Conservation (phyloP, 805 yeast species). For the Candida cerambycidarum region DNA sequence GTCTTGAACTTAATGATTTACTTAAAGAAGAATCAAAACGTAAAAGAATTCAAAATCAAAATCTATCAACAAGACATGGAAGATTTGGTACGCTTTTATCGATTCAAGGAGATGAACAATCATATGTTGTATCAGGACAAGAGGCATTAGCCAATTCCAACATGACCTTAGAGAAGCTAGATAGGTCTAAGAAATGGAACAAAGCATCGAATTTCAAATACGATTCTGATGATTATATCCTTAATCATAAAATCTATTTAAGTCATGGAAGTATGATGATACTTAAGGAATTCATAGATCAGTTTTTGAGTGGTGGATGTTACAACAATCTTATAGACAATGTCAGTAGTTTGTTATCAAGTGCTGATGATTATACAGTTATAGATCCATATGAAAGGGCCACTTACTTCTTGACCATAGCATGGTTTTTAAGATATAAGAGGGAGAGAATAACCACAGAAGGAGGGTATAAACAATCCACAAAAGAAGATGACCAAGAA, state of each 20-base stretch:
- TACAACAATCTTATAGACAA: constrained; percentile 65
- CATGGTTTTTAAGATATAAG: constrained; percentile 79
- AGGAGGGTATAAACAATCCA: neutral
- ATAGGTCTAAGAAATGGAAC: constrained; percentile 66
- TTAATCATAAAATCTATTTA: constrained; percentile 25
- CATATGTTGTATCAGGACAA: constrained; percentile 72
- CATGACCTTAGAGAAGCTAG: constrained; percentile 64
- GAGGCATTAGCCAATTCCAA: constrained; percentile 51
- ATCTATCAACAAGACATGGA: constrained; percentile 75
- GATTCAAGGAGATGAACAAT: constrained; percentile 55
- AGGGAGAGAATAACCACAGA: constrained; percentile 26
- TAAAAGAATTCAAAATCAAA: constrained; percentile 47
- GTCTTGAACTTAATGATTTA: constrained; percentile 47
- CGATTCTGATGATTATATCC: constrained; percentile 40
- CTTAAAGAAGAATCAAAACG: constrained; percentile 61
- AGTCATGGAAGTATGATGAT: constrained; percentile 30
- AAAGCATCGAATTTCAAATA: constrained; percentile 37
- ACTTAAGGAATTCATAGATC: constrained; percentile 48
- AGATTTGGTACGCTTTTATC: constrained; percentile 87
- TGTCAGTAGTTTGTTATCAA: constrained; percentile 44
- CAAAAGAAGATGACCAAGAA: constrained; percentile 12
- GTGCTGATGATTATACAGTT: constrained; percentile 27
- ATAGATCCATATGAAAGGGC: constrained; percentile 41
- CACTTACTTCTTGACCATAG: constrained; percentile 53
- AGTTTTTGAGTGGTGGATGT: constrained; percentile 64